phyloP scores from a whole-genome alignment of 1,284 basidiomycete genomes.

The Apiotrichum laibachii region DNA sequence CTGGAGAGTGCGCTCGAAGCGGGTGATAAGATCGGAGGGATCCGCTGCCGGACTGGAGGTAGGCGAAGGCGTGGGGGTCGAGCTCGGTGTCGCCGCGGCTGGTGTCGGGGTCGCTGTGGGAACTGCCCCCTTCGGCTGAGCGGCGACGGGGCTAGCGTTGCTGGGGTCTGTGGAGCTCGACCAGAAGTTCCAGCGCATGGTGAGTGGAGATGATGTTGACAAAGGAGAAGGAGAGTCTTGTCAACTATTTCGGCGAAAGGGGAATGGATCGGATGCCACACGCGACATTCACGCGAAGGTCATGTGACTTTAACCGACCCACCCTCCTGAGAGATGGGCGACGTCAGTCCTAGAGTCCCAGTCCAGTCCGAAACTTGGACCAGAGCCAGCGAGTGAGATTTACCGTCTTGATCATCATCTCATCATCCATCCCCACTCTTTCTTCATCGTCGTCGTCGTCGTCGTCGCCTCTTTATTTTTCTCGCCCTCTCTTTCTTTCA shows the following conservation, averaged over 20 bases:
- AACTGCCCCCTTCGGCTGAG: neutral
- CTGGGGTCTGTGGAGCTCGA: neutral
- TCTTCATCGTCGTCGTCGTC: neutral
- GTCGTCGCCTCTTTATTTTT: neutral
- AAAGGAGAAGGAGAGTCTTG: neutral
- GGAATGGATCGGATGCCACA: neutral
- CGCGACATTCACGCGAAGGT: neutral
- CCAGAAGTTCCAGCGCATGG: constrained; percentile 8
- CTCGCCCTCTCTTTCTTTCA: constrained; percentile 1
- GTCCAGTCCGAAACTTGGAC: neutral
- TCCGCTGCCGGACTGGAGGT: neutral
- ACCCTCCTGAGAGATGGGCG: neutral
- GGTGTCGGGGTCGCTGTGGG: neutral
- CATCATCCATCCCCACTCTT: neutral
- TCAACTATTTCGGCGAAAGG: neutral
- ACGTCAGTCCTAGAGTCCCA: neutral
- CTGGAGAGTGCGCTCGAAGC: constrained; percentile 36
- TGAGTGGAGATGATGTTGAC: neutral
- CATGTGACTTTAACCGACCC: neutral
- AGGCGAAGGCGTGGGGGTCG: neutral
- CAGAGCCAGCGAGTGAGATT: neutral
- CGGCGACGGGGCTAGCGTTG: neutral
- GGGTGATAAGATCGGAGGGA: constrained; percentile 23
- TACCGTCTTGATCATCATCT: neutral
- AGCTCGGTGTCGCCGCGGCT: neutral